Conservation (phyloP, 2,329 filamentous ascomycete genomes). For the Blumeria graminis region DNA sequence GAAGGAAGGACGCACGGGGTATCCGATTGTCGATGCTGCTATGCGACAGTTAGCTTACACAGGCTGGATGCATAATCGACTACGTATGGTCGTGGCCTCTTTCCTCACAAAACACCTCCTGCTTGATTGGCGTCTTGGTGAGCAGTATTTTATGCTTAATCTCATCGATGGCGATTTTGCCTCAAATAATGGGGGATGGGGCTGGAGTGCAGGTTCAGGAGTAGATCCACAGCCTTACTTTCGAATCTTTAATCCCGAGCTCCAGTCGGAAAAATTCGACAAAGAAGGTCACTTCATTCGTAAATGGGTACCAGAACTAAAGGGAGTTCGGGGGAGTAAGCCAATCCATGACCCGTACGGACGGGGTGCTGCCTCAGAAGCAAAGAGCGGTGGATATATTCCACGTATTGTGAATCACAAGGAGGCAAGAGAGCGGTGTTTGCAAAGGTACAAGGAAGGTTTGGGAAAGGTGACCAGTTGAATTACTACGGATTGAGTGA, state of each 20-base stretch:
- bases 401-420: slow-evolving; percentile 53
- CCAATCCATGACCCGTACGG: slow-evolving; percentile 65
- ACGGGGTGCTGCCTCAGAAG: slow-evolving; percentile 26
- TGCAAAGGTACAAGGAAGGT: slow-evolving; percentile 46
- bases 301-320: slow-evolving; percentile 59
- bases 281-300: slow-evolving; percentile 55
- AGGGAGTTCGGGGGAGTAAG: slow-evolving; percentile 29
- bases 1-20: slow-evolving; percentile 52
- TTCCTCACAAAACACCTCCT: slow-evolving; percentile 63
- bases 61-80: slow-evolving; percentile 67
- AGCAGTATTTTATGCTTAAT: slow-evolving; percentile 62
- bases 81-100: slow-evolving; percentile 61
- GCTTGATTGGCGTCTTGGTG: slow-evolving; percentile 64
- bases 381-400: slow-evolving; percentile 48
- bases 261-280: slow-evolving; percentile 77
- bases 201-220: slow-evolving; percentile 36
- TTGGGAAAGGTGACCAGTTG: slow-evolving; percentile 19
- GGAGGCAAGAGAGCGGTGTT: slow-evolving; percentile 36
- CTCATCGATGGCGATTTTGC: slow-evolving; percentile 17
- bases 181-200: slow-evolving; percentile 16
- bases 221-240: slow-evolving; percentile 82
- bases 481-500: too few species aligned
- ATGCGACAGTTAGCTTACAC: slow-evolving; percentile 51
- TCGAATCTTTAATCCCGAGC: slow-evolving; percentile 63
- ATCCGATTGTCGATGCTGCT: slow-evolving; percentile 63